Evolutionary conservation across 352 stramenopile species (phyloP).

Genomic region (Pythium scleroteichum): DNA sequence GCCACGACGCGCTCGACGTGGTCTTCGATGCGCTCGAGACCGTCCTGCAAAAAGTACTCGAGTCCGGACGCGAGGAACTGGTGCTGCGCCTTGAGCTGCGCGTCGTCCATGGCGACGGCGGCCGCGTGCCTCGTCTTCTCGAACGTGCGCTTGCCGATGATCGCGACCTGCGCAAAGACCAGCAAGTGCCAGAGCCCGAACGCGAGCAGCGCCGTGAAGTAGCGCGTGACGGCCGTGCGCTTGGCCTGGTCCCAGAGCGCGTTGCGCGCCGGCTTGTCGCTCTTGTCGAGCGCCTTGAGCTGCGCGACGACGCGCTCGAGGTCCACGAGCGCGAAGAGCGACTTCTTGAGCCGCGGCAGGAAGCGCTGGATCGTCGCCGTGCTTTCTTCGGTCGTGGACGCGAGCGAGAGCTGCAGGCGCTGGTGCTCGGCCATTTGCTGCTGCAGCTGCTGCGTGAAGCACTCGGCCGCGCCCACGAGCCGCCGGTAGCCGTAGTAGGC

Average conservation of each 20-base stretch:
- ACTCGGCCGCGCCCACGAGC: constrained; percentile 66
- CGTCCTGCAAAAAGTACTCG: constrained; percentile 79
- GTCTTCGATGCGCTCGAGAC: constrained; percentile 51
- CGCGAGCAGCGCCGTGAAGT: constrained; percentile 71
- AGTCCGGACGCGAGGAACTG: constrained; percentile 72
- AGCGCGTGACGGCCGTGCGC: constrained; percentile 66
- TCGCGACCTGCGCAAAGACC: constrained; percentile 74
- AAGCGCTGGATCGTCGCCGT: constrained; percentile 75
- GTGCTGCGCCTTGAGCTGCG: constrained; percentile 53
- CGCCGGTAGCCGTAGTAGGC: constrained; percentile 70
- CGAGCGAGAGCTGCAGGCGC: constrained; percentile 67
- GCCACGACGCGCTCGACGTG: constrained; percentile 62
- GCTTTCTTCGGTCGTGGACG: constrained; percentile 75
- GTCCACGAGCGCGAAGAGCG: constrained; percentile 61
- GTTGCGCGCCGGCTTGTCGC: constrained; percentile 54
- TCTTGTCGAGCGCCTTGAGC: constrained; percentile 76
- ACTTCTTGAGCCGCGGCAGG: constrained; percentile 61
- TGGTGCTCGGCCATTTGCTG: constrained; percentile 76
- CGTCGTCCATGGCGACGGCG: constrained; percentile 20
- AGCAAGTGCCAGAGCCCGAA: constrained; percentile 80
- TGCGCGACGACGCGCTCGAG: constrained; percentile 71
- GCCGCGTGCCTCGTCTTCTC: too few relatives aligned
- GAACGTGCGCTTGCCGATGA: constrained; percentile 79
- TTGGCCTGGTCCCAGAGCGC: constrained; percentile 78
- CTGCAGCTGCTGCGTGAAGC: constrained; percentile 70